Percentiles rank a stretch among this genome's conserved stretches.
Evolutionary conservation across 345 rosid genomes (phyloP).

Genomic region (Noccaea bulbosa): DNA sequence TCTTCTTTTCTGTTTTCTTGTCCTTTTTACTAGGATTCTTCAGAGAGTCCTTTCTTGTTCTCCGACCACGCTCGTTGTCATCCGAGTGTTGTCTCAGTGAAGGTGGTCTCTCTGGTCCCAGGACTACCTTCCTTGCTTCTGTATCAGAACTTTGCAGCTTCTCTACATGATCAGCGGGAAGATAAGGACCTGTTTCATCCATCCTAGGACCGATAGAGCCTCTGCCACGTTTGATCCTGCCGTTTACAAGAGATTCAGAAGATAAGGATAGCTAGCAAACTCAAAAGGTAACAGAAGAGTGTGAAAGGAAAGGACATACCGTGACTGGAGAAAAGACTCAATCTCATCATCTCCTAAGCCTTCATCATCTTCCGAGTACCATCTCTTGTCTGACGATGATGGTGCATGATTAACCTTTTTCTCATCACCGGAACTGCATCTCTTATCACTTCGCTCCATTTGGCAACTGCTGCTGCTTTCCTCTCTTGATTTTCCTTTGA

Average conservation of each 20-base stretch:
- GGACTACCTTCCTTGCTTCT: slow-evolving; percentile 39
- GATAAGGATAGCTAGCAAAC: slow-evolving; percentile 6
- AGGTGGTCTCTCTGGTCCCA: slow-evolving; percentile 68
- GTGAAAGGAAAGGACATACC: slow-evolving; percentile 46
- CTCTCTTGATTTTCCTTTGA: slow-evolving; percentile 50
- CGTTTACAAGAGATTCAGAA: slow-evolving; percentile 9
- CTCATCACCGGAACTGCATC: slow-evolving; percentile 40
- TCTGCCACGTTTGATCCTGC: slow-evolving; percentile 83
- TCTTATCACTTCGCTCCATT: slow-evolving; percentile 40
- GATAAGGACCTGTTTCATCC: slow-evolving; percentile 95
- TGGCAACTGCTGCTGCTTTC: slow-evolving; percentile 42
- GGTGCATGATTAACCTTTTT: slow-evolving; percentile 40
- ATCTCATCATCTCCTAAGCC: slow-evolving; percentile 77
- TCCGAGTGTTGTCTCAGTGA: slow-evolving; percentile 22
- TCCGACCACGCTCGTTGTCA: slow-evolving; percentile 27
- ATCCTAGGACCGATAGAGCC: slow-evolving; percentile 91
- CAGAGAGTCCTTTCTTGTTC: slow-evolving; percentile 44
- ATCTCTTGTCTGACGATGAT: slow-evolving; percentile 50
- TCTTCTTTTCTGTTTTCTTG: slow-evolving; percentile 45
- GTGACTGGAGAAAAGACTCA: slow-evolving; percentile 77
- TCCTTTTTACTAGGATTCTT: slow-evolving; percentile 54
- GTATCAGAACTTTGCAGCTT: slow-evolving; percentile 33
- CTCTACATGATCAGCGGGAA: slow-evolving; percentile 44
- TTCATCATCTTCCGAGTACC: slow-evolving; percentile 48
- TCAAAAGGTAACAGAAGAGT: neutral